Base-by-base conservation (phyloP, 2,329 filamentous ascomycete genomes). In the Nothophaeocryptopus gaeumannii region DNA sequence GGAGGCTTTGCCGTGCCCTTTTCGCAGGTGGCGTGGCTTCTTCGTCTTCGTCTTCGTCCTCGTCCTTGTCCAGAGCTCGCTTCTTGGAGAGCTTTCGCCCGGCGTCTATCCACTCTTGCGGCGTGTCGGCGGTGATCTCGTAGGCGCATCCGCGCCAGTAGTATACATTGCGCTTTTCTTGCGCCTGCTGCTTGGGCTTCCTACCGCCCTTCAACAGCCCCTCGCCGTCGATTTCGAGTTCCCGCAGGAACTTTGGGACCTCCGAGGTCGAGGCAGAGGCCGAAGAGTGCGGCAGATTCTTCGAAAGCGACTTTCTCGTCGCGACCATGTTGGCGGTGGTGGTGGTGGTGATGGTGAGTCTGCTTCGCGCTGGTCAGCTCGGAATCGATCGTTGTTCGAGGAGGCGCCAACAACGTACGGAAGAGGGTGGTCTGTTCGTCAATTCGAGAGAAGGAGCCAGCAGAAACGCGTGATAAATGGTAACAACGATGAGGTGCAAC, bases 111-210 rank as follows among this genome's bases (percentile, higher is more conserved):
- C 56, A 58, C 41, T 56, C 56, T 26, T 47, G 39, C 3, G 56
- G 56, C 9, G 56, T 58, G 39, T 58, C 50, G 33, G 45, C 47
- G 30, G 54, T 54, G 30, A 56, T 52, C 26, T 37, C 51, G 36
- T 58, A 58, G 15, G 43, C 49, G 11, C 43, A 43, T 39, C 56
- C 56, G n/a, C 48, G 42, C 56, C 56, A 58, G 35, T 45, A 35
- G 40, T 58, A 58, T 1, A 48, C 44, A 11, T 34, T 39, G 35
- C 39, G 15, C 0, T 36, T 26, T 11, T 20, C 29, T 16, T 44
- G 32, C 4, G 45, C 39, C 20, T 26, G 20, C 20, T 26, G 20
- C 20, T 26, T 26, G 20, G 20, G 20, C 32, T 37, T 39, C 45
- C 51, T 53, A 16, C 46, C 46, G 35, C 50, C 55, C 30, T 32